These are phyloP conservation scores for Luffa aegyptiaca DNA, from an alignment of 306 rosid genomes.

Conservation along the genomic window DNA sequence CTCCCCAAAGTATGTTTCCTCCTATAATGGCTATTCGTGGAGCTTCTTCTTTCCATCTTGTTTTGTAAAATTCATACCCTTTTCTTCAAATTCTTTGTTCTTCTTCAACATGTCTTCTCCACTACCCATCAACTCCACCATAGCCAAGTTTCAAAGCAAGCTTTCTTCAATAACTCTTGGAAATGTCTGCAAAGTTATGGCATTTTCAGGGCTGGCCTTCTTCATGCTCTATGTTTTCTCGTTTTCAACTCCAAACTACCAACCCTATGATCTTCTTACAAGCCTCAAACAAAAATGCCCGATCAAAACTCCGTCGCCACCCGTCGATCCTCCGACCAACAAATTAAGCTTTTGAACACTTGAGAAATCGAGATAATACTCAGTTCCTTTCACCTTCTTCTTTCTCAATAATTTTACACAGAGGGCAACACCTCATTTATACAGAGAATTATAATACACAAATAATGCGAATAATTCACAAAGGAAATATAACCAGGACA, in stretches of 20 bases:
- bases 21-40: neutral
- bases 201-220: constrained; percentile 16
- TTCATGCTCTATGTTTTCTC: constrained; percentile 18
- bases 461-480: too few relatives aligned
- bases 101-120: constrained; percentile 18
- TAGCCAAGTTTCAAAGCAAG: constrained; percentile 4
- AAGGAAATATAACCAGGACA: too few relatives aligned
- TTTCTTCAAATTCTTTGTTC: neutral
- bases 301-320: neutral
- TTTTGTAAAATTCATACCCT: neutral
- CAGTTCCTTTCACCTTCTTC: too few relatives aligned
- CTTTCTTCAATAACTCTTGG: constrained; percentile 1
- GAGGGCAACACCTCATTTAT: too few relatives aligned
- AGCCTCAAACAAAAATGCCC: constrained; percentile 17
- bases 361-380: too few relatives aligned
- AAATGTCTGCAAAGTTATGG: constrained; percentile 15
- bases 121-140: neutral
- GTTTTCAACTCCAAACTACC: constrained; percentile 1
- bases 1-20: too few relatives aligned
- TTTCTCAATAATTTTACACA: too few relatives aligned
- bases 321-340: constrained; percentile 6
- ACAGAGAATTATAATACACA: too few relatives aligned
- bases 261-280: constrained; percentile 16
- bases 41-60: neutral
- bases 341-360: constrained; percentile 27